Base-by-base conservation (phyloP, 2,329 filamentous ascomycete genomes). In the Verticillium isaacii region DNA sequence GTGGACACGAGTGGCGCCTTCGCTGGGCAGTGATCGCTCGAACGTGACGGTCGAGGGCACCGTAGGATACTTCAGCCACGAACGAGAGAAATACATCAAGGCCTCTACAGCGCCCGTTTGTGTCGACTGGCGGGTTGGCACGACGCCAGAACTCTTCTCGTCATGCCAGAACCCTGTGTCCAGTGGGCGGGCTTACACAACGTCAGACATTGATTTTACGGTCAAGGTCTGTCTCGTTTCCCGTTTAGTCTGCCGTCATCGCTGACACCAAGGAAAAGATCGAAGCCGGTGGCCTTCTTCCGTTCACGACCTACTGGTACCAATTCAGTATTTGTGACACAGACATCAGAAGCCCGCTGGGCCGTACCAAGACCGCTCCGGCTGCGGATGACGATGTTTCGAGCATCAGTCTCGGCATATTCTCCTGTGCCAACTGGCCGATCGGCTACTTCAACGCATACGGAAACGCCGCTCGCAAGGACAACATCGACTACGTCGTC, bases 121-220 rank as follows among this genome's bases (percentile, higher is more conserved):
- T 67, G 81, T 92, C 0, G 80, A 87, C 39, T 92, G 86, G 79
- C 83, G 82, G 62, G 82, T 91, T 19, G 79, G 80, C 15, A 37
- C 7, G 36, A 37, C 36, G 36, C 36, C 36, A 37, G 15, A 37
- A 4, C 11, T 12, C 11, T 74, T 75, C 23, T 63, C 68, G 1
- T 60, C 63, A 2, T 76, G 83, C 36, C 73, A 74, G 12, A 68
- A 77, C 2, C 75, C 84, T 8, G 83, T 85, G 2, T 78, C 82
- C 58, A 77, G 76, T 1, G 89, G 89, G 5, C 82, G 75, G 39
- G 87, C 82, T 1, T 91, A 87, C 69, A 92, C 90, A 0, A 89
- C 83, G 39, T 89, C 85, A 1, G 89, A 92, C 70, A 85, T 92
- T 57, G 90, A 93, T 70, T 93, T 88, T 70, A 92, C 89, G 0